A percentile compares a stretch with the other conserved stretches of the same genome.
These are phyloP conservation scores for Candida albicans DNA, from an alignment of 1,139 yeast genomes.

Conservation along the genomic window DNA sequence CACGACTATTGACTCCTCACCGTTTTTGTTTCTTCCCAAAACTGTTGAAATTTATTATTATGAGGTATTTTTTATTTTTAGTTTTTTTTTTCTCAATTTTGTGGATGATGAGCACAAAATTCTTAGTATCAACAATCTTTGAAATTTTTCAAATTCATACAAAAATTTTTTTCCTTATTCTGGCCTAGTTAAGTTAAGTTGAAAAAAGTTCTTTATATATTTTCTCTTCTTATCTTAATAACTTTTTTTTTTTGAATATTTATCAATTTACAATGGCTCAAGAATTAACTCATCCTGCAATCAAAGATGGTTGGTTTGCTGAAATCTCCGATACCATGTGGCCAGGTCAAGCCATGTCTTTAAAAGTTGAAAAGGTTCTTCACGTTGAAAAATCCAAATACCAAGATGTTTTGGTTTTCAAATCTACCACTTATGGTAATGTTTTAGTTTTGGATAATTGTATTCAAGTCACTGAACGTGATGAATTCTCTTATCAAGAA, in stretches of 20 bases:
- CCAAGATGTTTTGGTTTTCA: conserved; percentile 87
- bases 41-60: no score
- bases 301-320: conserved; percentile 88
- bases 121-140: no score
- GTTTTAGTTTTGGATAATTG: conserved; percentile 89
- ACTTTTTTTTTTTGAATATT: neutral
- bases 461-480: conserved; percentile 91
- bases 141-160: no score
- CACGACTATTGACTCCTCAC: no score
- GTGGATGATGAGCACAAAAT: no score
- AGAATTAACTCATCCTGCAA: conserved; percentile 67
- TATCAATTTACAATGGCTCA: conserved; percentile 19
- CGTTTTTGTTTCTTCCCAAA: no score
- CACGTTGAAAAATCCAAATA: conserved; percentile 80
- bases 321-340: conserved; percentile 86
- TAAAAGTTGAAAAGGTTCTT: conserved; percentile 77
- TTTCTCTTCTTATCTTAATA: neutral
- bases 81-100: no score
- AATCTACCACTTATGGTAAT: conserved; percentile 85
- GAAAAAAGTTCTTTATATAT: neutral
- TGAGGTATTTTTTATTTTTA: no score
- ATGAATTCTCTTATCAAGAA: conserved; percentile 93
- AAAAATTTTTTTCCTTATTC: no score
- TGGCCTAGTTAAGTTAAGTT: no score
- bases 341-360: conserved; percentile 94